Conservation (phyloP, 257 asterid genomes). For the Penstemon barbatus region DNA sequence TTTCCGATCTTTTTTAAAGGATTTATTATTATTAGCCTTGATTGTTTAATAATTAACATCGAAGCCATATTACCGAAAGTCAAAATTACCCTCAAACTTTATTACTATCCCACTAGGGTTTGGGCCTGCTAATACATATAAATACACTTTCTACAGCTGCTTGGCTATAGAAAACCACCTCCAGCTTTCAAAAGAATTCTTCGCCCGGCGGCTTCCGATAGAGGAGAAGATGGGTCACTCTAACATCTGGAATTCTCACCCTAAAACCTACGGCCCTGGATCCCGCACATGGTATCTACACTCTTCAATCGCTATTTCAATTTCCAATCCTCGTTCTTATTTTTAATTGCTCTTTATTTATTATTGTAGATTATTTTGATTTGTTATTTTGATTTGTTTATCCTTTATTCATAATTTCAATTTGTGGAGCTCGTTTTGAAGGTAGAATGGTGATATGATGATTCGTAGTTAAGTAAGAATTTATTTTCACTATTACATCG, state of each 20-base stretch:
- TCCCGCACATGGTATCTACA: constrained; percentile 56
- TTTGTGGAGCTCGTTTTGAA: too few relatives aligned
- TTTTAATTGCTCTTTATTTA: not conserved
- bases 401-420: too few relatives aligned
- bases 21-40: too few relatives aligned
- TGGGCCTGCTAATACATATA: not conserved
- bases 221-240: constrained; percentile 55
- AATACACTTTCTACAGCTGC: not conserved
- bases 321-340: not conserved
- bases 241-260: constrained; percentile 64
- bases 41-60: too few relatives aligned
- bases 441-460: too few relatives aligned
- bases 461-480: too few relatives aligned
- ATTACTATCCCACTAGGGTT: constrained; percentile 2
- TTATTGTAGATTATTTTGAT: not conserved
- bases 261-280: constrained; percentile 64
- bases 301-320: not conserved
- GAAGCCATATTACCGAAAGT: not conserved
- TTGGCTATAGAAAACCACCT: not conserved
- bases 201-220: constrained; percentile 7
- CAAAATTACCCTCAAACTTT: not conserved
- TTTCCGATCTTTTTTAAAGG: too few relatives aligned
- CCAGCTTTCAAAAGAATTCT: not conserved
- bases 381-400: not conserved
- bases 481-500: too few relatives aligned